Conservation (phyloP, 176 grass and related monocot genomes). For the Carex cristatella region DNA sequence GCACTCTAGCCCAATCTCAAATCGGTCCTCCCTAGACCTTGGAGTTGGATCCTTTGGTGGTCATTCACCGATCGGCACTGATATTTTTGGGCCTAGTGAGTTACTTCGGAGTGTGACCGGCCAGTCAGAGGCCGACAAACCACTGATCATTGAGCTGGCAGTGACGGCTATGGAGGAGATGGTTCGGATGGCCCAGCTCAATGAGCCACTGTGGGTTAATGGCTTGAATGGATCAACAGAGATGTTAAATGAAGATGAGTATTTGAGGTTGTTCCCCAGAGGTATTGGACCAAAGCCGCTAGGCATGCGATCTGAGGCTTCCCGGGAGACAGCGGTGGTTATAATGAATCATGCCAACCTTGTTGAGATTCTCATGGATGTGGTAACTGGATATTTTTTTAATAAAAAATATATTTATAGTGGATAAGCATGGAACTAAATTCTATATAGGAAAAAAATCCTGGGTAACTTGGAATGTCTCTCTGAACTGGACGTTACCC, state of each 20-base stretch:
- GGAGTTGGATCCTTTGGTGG: slow-evolving; percentile 36
- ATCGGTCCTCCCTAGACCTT: slow-evolving; percentile 52
- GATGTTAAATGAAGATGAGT: slow-evolving; percentile 57
- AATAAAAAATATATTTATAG: neutral
- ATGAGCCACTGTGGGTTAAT: slow-evolving; percentile 58
- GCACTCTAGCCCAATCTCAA: slow-evolving; percentile 22
- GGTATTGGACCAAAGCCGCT: slow-evolving; percentile 53
- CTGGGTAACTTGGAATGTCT: neutral
- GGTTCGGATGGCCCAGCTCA: slow-evolving; percentile 58
- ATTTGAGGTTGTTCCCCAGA: slow-evolving; percentile 44
- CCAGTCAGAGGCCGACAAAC: slow-evolving; percentile 58
- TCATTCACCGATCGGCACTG: slow-evolving; percentile 11
- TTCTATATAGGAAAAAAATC: neutral
- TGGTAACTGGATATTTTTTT: slow-evolving; percentile 23
- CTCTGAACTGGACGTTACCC: neutral
- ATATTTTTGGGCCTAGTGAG: slow-evolving; percentile 42
- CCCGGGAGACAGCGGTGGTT: slow-evolving; percentile 48
- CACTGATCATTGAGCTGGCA: slow-evolving; percentile 73
- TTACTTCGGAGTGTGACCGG: slow-evolving; percentile 34
- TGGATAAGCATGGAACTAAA: neutral
- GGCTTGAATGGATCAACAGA: slow-evolving; percentile 26
- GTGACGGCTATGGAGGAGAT: slow-evolving; percentile 93
- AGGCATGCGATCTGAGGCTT: slow-evolving; percentile 56
- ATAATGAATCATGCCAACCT: slow-evolving; percentile 72
- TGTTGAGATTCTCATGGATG: slow-evolving; percentile 82